Percentiles rank a stretch among this genome's conserved stretches.
Evolutionary conservation across 805 yeast genomes (phyloP).

Genomic region (Brettanomyces sp.): DNA sequence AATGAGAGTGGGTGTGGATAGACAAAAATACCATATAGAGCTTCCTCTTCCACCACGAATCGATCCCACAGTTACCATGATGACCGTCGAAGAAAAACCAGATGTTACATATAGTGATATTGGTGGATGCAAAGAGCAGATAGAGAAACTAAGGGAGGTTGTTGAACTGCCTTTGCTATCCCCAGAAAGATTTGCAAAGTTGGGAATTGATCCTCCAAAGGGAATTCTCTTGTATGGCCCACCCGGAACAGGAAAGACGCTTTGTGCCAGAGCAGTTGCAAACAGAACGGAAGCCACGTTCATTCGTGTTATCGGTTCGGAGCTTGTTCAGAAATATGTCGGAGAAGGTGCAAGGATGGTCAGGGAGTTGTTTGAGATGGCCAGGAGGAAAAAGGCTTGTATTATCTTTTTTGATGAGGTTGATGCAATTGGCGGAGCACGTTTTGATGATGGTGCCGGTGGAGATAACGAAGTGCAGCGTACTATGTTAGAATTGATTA

Average conservation of each 20-base stretch:
- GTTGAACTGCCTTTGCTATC: conserved; percentile 89
- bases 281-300: conserved; percentile 98
- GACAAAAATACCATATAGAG: conserved; percentile 94
- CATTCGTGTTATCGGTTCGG: conserved; percentile 96
- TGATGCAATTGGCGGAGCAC: conserved; percentile 99
- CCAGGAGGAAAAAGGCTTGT: conserved; percentile 96
- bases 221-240: conserved; percentile 96
- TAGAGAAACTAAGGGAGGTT: conserved; percentile 91
- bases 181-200: conserved; percentile 92
- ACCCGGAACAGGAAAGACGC: conserved; percentile 97
- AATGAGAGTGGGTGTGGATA: conserved; percentile 98
- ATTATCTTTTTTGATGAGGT: conserved; percentile 97
- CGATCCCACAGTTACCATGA: conserved; percentile 98
- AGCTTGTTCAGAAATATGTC: conserved; percentile 94
- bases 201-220: conserved; percentile 98
- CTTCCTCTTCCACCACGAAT: conserved; percentile 95
- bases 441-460: conserved; percentile 99
- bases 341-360: conserved; percentile 99
- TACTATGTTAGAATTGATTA: conserved; percentile 96
- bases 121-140: conserved; percentile 98
- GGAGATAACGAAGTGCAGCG: conserved; percentile 99
- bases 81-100: conserved; percentile 99
- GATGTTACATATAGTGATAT: conserved; percentile 97
- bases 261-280: conserved; percentile 98
- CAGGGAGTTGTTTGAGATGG: conserved; percentile 97